Conservation (phyloP, 306 rosid species). For the Quercus alba region DNA sequence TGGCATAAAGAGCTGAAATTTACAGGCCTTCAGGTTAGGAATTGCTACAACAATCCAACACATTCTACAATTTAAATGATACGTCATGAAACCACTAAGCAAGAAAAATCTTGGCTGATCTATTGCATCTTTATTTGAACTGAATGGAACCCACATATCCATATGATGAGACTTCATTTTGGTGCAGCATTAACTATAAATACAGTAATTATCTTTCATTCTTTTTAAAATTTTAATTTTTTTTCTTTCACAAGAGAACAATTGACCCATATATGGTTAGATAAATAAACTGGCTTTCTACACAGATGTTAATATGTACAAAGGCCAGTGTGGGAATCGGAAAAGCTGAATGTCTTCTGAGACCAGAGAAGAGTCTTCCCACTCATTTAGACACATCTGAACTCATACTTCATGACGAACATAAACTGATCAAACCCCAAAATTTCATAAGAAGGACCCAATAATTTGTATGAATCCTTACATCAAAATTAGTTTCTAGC, state of each 20-base stretch:
- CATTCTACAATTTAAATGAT: constrained; percentile 9
- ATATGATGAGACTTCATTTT: not conserved
- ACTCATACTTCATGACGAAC: not conserved
- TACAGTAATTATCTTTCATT: not conserved
- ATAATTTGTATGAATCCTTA: not conserved
- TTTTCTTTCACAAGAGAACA: not conserved
- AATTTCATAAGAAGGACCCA: not conserved
- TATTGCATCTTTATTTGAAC: not conserved
- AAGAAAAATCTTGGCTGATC: constrained; percentile 9
- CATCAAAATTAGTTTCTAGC: not conserved
- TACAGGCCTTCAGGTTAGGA: constrained; percentile 29
- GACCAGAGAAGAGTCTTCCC: not conserved
- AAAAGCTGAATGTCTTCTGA: not conserved
- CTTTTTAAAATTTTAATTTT: too few relatives aligned
- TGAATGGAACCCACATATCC: not conserved
- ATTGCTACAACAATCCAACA: constrained; percentile 18
- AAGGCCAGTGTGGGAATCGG: not conserved
- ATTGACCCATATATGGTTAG: not conserved
- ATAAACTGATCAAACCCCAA: not conserved
- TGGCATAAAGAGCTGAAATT: constrained; percentile 80
- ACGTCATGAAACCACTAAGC: constrained; percentile 11
- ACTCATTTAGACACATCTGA: not conserved
- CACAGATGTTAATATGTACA: not conserved
- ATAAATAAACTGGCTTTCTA: not conserved
- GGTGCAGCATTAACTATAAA: not conserved